A percentile compares a stretch with the other conserved stretches of the same genome.
Conservation (phyloP, 2,329 filamentous ascomycete species). For the Coniella vitis region DNA sequence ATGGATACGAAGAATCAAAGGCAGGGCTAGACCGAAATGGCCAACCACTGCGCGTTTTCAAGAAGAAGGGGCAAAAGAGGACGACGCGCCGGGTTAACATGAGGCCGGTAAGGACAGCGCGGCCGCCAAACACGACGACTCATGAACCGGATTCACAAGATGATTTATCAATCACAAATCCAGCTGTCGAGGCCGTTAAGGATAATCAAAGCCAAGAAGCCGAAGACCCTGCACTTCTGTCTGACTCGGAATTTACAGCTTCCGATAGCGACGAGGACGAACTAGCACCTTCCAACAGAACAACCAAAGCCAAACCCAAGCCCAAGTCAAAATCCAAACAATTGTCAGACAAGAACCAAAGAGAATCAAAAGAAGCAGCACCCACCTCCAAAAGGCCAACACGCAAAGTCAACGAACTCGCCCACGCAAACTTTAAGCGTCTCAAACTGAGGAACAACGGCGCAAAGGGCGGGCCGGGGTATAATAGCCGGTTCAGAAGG, state of each 20-base stretch:
- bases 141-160: too few species aligned
- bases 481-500: constrained; percentile 52
- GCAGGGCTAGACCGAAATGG: constrained; percentile 45
- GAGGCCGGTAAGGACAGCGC: constrained; percentile 43
- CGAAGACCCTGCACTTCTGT: constrained; percentile 27
- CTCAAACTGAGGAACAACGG: constrained; percentile 57
- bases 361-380: too few species aligned
- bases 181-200: constrained; percentile 23
- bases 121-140: too few species aligned
- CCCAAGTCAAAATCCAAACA: neutral
- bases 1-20: constrained; percentile 34
- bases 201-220: constrained; percentile 26
- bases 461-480: constrained; percentile 53
- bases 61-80: constrained; percentile 79
- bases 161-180: neutral
- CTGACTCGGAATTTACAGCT: constrained; percentile 34
- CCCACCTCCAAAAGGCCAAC: constrained; percentile 47
- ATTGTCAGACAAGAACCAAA: constrained; percentile 4
- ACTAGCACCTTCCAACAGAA: constrained; percentile 17
- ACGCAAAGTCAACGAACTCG: constrained; percentile 57
- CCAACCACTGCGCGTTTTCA: constrained; percentile 57
- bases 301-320: neutral
- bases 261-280: constrained; percentile 35
- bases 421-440: constrained; percentile 60
- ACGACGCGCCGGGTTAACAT: constrained; percentile 66